A percentile compares a stretch with the other conserved stretches of the same genome.
Evolutionary conservation across 1,139 yeast species (phyloP).

Genomic region (Blastobotrys petasosporus): DNA sequence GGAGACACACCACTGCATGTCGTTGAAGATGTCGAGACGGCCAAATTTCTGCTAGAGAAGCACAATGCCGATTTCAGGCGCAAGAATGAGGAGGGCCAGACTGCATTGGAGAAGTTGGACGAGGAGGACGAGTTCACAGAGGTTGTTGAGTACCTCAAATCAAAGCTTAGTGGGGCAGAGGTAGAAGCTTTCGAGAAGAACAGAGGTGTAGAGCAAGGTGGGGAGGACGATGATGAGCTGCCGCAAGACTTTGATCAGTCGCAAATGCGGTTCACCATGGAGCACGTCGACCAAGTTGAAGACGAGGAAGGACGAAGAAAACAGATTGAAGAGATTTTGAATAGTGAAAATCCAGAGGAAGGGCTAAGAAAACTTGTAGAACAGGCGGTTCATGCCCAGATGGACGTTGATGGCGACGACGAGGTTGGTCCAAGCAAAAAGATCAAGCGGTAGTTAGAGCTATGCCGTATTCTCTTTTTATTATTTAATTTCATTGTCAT

Average conservation of each 20-base stretch:
- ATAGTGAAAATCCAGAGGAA: slow-evolving; percentile 73
- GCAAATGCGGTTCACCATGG: slow-evolving; percentile 10
- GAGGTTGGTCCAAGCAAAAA: slow-evolving; percentile 2
- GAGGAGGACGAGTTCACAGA: slow-evolving; percentile 82
- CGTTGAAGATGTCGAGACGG: slow-evolving; percentile 64
- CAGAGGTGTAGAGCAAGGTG: slow-evolving; percentile 14
- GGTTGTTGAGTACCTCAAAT: slow-evolving; percentile 55
- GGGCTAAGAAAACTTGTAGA: slow-evolving; percentile 63
- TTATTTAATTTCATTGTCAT: background rate
- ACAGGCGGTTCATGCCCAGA: slow-evolving; percentile 54
- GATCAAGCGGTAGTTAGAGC: slow-evolving; percentile 1
- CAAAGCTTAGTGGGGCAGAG: slow-evolving; percentile 29
- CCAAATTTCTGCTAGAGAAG: slow-evolving; percentile 58
- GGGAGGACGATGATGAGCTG: slow-evolving; percentile 17
- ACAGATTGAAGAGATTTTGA: slow-evolving; percentile 62
- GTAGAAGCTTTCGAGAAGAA: background rate
- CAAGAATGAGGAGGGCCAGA: slow-evolving; percentile 67
- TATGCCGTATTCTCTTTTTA: background rate
- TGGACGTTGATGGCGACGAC: slow-evolving; percentile 15
- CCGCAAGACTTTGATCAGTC: slow-evolving; percentile 10
- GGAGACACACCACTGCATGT: slow-evolving; percentile 97
- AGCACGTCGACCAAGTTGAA: slow-evolving; percentile 2
- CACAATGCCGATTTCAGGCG: slow-evolving; percentile 58
- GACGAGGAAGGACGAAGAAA: slow-evolving; percentile 52
- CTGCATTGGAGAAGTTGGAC: slow-evolving; percentile 57